Conservation (phyloP, 2,329 filamentous ascomycete genomes). For the Alternaria longipes region DNA sequence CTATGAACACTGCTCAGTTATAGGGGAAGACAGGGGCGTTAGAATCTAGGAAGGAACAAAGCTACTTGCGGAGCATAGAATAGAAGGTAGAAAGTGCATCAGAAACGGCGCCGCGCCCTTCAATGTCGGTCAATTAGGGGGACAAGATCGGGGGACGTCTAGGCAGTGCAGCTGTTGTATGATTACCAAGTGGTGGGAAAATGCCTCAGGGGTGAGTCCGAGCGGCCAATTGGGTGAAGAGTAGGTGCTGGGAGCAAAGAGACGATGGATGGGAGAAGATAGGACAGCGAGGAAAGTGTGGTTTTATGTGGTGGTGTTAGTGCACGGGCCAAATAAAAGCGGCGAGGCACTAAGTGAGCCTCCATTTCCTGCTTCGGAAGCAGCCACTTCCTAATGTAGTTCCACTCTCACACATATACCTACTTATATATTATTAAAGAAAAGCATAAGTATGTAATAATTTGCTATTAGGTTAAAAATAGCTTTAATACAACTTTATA, state of each 20-base stretch:
- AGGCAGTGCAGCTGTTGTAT: slow-evolving; percentile 17
- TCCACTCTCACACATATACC: slow-evolving; percentile 27
- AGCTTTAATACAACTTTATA: too few species aligned
- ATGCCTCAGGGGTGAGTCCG: slow-evolving; percentile 19
- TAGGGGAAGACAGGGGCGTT: not conserved
- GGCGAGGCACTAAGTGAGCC: slow-evolving; percentile 27
- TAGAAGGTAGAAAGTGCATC: not conserved
- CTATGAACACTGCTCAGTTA: too few species aligned
- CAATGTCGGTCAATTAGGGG: not conserved
- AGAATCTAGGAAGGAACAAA: not conserved
- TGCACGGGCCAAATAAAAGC: slow-evolving; percentile 34
- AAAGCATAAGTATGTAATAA: too few species aligned
- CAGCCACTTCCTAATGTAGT: slow-evolving; percentile 29
- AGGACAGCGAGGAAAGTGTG: slow-evolving; percentile 22
- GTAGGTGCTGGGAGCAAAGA: slow-evolving; percentile 20
- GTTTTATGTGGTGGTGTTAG: slow-evolving; percentile 31
- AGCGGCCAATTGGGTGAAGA: slow-evolving; percentile 21
- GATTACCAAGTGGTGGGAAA: slow-evolving; percentile 12
- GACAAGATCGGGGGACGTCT: not conserved
- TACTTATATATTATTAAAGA: not conserved
- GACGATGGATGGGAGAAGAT: slow-evolving; percentile 19
- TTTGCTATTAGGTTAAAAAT: too few species aligned
- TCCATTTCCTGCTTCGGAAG: slow-evolving; percentile 29
- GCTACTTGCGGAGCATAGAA: not conserved
- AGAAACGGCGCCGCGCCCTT: not conserved